Percentiles rank a stretch among this genome's conserved stretches.
Conservation (phyloP, 805 yeast species). For the Tetrapisispora phaffii region DNA sequence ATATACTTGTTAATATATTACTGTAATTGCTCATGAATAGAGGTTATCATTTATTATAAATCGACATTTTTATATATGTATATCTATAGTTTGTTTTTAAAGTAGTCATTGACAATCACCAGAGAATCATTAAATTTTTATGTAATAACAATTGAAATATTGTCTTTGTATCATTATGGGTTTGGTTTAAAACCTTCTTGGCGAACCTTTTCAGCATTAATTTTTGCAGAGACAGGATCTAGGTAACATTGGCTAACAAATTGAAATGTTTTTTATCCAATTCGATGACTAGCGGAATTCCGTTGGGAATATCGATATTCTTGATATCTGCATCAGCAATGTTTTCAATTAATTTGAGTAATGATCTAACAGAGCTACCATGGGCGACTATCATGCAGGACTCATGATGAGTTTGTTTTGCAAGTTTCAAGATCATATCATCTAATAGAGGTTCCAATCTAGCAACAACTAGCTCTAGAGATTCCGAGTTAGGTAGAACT, state of each 20-base stretch:
- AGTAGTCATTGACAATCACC: neutral
- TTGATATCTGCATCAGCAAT: constrained; percentile 62
- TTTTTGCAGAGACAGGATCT: constrained; percentile 71
- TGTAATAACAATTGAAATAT: neutral
- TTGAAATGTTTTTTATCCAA: constrained; percentile 40
- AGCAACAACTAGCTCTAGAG: constrained; percentile 59
- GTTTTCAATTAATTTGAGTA: constrained; percentile 56
- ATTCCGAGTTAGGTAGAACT: constrained; percentile 58
- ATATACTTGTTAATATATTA: neutral
- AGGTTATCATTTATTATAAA: no score
- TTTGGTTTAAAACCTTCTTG: constrained; percentile 51
- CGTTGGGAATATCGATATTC: constrained; percentile 71
- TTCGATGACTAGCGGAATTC: constrained; percentile 66
- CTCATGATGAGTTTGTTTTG: constrained; percentile 40
- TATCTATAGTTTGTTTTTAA: neutral
- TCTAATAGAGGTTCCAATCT: constrained; percentile 53
- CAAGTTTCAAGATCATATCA: constrained; percentile 37
- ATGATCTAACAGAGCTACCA: constrained; percentile 72
- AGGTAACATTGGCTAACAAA: constrained; percentile 51
- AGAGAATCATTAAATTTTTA: neutral
- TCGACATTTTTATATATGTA: neutral
- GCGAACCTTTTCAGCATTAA: constrained; percentile 72
- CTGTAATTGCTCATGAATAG: neutral
- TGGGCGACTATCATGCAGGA: constrained; percentile 66
- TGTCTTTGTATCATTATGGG: constrained; percentile 10